Conservation (phyloP, 2,329 filamentous ascomycete genomes). For the Fusarium musae region DNA sequence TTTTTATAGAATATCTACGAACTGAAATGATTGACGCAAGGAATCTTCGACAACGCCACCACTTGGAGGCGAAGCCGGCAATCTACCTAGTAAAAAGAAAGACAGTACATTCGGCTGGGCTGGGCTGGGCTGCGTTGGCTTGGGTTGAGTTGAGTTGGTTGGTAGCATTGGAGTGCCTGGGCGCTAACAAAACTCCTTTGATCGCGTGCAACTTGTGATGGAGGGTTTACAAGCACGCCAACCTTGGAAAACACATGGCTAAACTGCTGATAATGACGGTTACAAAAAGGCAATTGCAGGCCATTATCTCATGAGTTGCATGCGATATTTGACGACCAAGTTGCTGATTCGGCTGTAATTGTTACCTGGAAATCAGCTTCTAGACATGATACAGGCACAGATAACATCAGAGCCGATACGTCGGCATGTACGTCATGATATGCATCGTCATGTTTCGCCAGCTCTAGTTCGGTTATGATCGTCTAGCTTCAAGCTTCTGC, state of each 20-base stretch:
- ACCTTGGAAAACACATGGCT: neutral
- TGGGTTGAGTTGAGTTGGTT: neutral
- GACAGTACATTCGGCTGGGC: neutral
- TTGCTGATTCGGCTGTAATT: neutral
- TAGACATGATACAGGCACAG: slow-evolving; percentile 15
- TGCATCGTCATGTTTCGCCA: slow-evolving; percentile 39
- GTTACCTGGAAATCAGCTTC: neutral
- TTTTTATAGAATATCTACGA: neutral
- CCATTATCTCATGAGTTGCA: neutral
- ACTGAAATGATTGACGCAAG: neutral
- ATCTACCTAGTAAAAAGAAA: neutral
- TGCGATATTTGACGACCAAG: neutral
- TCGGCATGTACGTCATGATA: slow-evolving; percentile 39
- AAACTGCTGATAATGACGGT: slow-evolving; percentile 25
- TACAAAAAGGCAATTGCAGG: neutral
- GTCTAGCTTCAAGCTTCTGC: slow-evolving; percentile 10
- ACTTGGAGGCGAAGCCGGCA: slow-evolving; percentile 9
- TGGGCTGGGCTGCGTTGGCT: neutral
- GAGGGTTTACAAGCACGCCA: slow-evolving; percentile 17
- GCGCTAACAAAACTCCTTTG: slow-evolving; percentile 35
- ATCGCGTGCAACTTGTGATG: slow-evolving; percentile 27
- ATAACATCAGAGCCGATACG: slow-evolving; percentile 29
- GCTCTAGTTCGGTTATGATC: slow-evolving; percentile 35
- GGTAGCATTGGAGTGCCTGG: slow-evolving; percentile 11
- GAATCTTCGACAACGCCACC: slow-evolving; percentile 27